Base-by-base conservation (phyloP, 2,329 filamentous ascomycete species). In the Xylaria sp. region DNA sequence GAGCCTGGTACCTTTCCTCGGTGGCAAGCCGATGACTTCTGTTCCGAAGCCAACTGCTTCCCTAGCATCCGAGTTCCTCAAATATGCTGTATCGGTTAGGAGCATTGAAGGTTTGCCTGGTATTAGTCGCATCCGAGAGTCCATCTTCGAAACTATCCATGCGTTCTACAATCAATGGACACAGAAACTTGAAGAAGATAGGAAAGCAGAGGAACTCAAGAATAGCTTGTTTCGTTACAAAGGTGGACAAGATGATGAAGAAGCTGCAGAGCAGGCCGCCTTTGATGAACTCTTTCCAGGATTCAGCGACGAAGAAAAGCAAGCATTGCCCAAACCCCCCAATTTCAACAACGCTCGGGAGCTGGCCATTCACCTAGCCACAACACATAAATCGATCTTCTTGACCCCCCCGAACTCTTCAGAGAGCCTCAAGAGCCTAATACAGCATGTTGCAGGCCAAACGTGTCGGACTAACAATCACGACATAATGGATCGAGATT, bases 211-310 rank as follows among this genome's bases (percentile, higher is more conserved):
- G 73, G 91, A 92, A 20, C 87, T 88, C 34, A 92, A 91, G 70
- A 89, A 88, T 5, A 94, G 92, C 71, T 81, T 97, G 48, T 99
- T 97, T 80, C 91, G 90, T 23, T 98, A 96, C 82, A 89, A 90
- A 71, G 95, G 94, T 39, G 91, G 90, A 48, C 83, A 88, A 48
- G 92, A 94, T 70, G 91, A 94, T 57, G 89, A 93, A 72, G 92
- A 97, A 65, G 91, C 92, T 74, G 84, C 88, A 10, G 89, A 94
- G 62, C 87, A 91, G 71, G 88, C 91, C 65, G 92, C 96, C 72
- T 91, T 97, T 72, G 86, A 90, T 23, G 87, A 92, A 72, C 83
- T 98, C 7, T 98, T 98, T 82, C 95, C 95, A 1, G 88, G 87
- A 5, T 97, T 90, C 72, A 90, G 92, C 15, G 85, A 87, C 0